Evolutionary conservation across 305 asterid species (phyloP), one percentile per base, ranked within the genome.

Genomic region (Petunia hybrid): DNA sequence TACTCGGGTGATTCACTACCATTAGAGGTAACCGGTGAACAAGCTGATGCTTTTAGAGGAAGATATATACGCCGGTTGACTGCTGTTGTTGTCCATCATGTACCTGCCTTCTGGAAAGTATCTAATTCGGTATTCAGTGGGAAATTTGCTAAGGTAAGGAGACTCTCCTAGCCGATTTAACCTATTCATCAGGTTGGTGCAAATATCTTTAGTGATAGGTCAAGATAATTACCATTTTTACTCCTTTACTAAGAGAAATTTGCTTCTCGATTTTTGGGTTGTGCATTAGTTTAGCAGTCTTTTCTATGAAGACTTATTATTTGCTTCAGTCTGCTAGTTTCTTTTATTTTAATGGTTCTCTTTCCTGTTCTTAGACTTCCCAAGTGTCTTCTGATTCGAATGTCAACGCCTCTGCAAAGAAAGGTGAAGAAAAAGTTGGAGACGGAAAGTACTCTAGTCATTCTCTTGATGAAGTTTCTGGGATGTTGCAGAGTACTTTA

Each of bases 101-200:
- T 96, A 75, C 99, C 98, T 61, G 92, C 87, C 86, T 96, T 96
- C 86, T 96, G 98, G 99, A 96, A 94, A 89, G 98, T 94, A 10
- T 92, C 98, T 48, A 91, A 92, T 79, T 93, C 99, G 65, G 97
- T 96, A 81, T 94, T 94, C 81, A 91, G 96, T 82, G 99, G 99
- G 80, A 96, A 96, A 87, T 92, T 93, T 84, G 97, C 97, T 0
- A 96, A 96, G 99, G 99, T 96, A 74, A 35, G 5, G n/a, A 53
- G 46, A 74, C 36, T 74, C 64, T 48, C 46, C 14, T 53, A 74
- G 43, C 64, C 63, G 4, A 0, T 73, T 53, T 39, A 73, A 14
- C 36, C 53, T 53, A 73, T 73, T 51, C 63, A 13, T 73, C 59
- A 70, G 77, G 45, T 71, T 6, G 1, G 38, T 53, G 38, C 38